Conservation (phyloP, 2,329 filamentous ascomycete genomes). For the Aspergillus uvarum region DNA sequence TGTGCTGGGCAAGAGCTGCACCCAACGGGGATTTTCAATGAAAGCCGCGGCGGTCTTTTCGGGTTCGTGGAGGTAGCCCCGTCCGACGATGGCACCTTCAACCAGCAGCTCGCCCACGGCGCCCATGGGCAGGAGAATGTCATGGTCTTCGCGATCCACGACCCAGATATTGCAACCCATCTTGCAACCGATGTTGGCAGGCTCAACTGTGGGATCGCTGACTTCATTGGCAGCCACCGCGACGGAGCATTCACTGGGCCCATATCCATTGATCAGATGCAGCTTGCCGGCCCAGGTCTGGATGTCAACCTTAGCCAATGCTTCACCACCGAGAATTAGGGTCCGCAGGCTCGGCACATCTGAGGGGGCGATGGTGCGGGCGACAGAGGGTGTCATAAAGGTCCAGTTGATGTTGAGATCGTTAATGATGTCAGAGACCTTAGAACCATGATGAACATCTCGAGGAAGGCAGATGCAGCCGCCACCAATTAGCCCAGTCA, state of each 20-base stretch:
- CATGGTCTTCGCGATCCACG: constrained; percentile 8
- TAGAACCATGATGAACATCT: constrained; percentile 20
- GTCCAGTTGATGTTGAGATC: constrained; percentile 38
- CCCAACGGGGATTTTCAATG: constrained; percentile 21
- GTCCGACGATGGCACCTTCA: constrained; percentile 35
- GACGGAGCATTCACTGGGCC: constrained; percentile 21
- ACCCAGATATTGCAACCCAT: constrained; percentile 14
- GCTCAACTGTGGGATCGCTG: constrained; percentile 1
- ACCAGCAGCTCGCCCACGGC: constrained; percentile 44
- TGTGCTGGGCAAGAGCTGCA: neutral
- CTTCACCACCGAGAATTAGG: constrained; percentile 27
- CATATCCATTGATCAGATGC: constrained; percentile 35
- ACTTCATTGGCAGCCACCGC: constrained; percentile 1
- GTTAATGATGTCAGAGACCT: constrained; percentile 32
- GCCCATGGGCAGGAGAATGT: constrained; percentile 32
- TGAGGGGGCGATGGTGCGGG: constrained; percentile 27
- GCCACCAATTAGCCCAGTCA: constrained; percentile 11
- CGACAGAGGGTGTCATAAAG: constrained; percentile 38
- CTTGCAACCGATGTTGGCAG: constrained; percentile 7
- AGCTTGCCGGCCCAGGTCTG: constrained; percentile 38
- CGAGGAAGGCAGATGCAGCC: constrained; percentile 21
- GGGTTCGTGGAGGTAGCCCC: constrained; percentile 29
- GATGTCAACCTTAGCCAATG: constrained; percentile 32
- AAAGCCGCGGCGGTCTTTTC: constrained; percentile 26
- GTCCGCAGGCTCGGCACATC: constrained; percentile 37